A percentile compares a stretch with the other conserved stretches of the same genome.
phyloP scores from a whole-genome alignment of 2,329 filamentous ascomycete species.

The Neonectria hederae region DNA sequence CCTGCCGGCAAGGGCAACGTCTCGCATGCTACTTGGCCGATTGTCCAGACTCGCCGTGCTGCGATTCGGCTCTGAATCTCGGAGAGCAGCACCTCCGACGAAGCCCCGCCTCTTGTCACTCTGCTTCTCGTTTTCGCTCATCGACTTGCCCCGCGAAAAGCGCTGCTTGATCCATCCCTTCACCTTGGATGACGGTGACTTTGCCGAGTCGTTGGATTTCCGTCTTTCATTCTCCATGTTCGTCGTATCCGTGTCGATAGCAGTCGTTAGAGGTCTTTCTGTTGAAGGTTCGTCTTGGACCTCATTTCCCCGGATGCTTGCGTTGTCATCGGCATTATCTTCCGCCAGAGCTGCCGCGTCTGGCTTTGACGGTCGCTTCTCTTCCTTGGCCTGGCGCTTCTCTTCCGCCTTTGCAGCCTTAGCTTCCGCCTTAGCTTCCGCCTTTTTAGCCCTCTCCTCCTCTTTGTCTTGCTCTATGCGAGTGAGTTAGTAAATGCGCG shows the following conservation, averaged over 20 bases:
- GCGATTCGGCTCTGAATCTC: slow-evolving; percentile 53
- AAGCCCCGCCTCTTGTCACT: slow-evolving; percentile 54
- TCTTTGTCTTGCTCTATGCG: slow-evolving; percentile 57
- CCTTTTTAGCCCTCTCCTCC: slow-evolving; percentile 46
- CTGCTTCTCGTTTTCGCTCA: slow-evolving; percentile 51
- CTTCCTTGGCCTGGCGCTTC: slow-evolving; percentile 59
- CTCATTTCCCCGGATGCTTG: slow-evolving; percentile 25
- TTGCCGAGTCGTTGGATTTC: slow-evolving; percentile 34
- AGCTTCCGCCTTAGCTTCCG: slow-evolving; percentile 47
- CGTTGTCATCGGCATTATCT: slow-evolving; percentile 24
- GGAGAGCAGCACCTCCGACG: slow-evolving; percentile 61
- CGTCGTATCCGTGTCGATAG: slow-evolving; percentile 30
- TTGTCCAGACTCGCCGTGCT: slow-evolving; percentile 57
- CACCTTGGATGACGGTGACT: slow-evolving; percentile 53
- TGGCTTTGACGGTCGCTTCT: slow-evolving; percentile 59
- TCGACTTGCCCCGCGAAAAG: slow-evolving; percentile 56
- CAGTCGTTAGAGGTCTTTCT: slow-evolving; percentile 9
- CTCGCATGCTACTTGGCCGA: slow-evolving; percentile 55
- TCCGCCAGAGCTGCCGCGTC: slow-evolving; percentile 30
- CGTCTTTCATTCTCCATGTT: slow-evolving; percentile 28
- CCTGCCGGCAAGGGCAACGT: slow-evolving; percentile 58
- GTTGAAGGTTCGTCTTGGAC: slow-evolving; percentile 5
- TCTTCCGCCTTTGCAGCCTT: slow-evolving; percentile 61
- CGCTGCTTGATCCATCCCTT: slow-evolving; percentile 66
- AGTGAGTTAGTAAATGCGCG: slow-evolving; percentile 42